Evolutionary conservation across 805 yeast genomes (phyloP).

Genomic region (Saturnispora dispora): DNA sequence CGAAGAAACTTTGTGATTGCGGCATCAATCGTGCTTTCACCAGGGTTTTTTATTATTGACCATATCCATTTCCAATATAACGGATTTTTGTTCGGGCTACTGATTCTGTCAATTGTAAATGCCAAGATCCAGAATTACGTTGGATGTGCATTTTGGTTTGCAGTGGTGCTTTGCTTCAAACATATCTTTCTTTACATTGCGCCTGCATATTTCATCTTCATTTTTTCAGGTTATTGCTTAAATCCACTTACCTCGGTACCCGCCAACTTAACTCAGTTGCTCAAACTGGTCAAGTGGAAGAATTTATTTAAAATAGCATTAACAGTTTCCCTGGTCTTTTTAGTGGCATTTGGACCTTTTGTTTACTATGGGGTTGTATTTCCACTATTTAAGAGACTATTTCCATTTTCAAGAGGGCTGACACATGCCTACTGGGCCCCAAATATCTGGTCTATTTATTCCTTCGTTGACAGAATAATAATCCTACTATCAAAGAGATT

Average conservation of each 20-base stretch:
- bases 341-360: slow-evolving; percentile 74
- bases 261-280: slow-evolving; percentile 15
- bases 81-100: slow-evolving; percentile 82
- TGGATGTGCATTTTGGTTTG: slow-evolving; percentile 58
- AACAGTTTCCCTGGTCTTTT: slow-evolving; percentile 53
- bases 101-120: slow-evolving; percentile 63
- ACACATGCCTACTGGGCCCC: slow-evolving; percentile 99
- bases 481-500: slow-evolving; percentile 30
- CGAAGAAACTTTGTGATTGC: slow-evolving; percentile 65
- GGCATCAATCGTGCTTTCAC: slow-evolving; percentile 73
- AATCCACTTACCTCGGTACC: slow-evolving; percentile 27
- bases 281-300: slow-evolving; percentile 37
- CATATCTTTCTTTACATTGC: slow-evolving; percentile 90
- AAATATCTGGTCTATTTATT: slow-evolving; percentile 91
- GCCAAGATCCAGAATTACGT: slow-evolving; percentile 53
- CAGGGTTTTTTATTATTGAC: slow-evolving; percentile 84
- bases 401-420: slow-evolving; percentile 90
- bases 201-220: slow-evolving; percentile 81
- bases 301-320: slow-evolving; percentile 54
- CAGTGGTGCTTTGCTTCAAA: slow-evolving; percentile 79
- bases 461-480: slow-evolving; percentile 67
- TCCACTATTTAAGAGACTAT: slow-evolving; percentile 58
- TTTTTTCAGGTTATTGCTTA: slow-evolving; percentile 67
- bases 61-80: slow-evolving; percentile 97
- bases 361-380: slow-evolving; percentile 50